A percentile compares a stretch with the other conserved stretches of the same genome.
Evolutionary conservation across 768 basidiomycete species (phyloP).

Genomic region (Cystofilobasidium bisporidii): DNA sequence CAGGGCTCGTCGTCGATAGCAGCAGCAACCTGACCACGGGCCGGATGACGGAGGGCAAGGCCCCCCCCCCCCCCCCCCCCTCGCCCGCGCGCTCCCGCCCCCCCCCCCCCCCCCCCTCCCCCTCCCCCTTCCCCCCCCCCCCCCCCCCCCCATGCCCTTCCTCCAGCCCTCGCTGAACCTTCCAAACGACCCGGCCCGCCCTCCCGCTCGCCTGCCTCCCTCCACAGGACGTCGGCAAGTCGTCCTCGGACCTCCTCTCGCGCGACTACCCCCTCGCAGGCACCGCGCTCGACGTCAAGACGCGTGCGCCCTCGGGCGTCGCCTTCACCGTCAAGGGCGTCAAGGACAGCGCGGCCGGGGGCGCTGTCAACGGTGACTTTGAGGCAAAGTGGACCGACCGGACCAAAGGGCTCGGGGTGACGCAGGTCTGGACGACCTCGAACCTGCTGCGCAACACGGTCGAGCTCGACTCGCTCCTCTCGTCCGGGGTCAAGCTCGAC

Average conservation of each 20-base stretch:
- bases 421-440: constrained; percentile 86
- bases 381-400: constrained; percentile 89
- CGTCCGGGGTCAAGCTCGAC: constrained; percentile 95
- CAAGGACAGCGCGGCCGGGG: constrained; percentile 66
- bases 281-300: constrained; percentile 55
- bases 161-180: too few species aligned
- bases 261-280: constrained; percentile 80
- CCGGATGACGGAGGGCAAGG: too few species aligned
- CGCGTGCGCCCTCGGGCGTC: constrained; percentile 66
- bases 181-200: too few species aligned
- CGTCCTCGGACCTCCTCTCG: constrained; percentile 82
- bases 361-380: constrained; percentile 72
- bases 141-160: neutral
- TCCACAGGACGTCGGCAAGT: constrained; percentile 59
- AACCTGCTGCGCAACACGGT: constrained; percentile 85
- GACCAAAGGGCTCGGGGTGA: constrained; percentile 86
- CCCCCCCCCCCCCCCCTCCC: too few species aligned
- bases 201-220: neutral
- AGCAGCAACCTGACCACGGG: too few species aligned
- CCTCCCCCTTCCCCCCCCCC: neutral
- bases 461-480: constrained; percentile 93
- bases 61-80: too few species aligned
- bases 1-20: too few species aligned
- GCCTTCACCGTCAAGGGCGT: constrained; percentile 84
- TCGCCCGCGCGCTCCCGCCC: too few species aligned